phyloP scores from a whole-genome alignment of 306 rosid species.

The Prunus padus region DNA sequence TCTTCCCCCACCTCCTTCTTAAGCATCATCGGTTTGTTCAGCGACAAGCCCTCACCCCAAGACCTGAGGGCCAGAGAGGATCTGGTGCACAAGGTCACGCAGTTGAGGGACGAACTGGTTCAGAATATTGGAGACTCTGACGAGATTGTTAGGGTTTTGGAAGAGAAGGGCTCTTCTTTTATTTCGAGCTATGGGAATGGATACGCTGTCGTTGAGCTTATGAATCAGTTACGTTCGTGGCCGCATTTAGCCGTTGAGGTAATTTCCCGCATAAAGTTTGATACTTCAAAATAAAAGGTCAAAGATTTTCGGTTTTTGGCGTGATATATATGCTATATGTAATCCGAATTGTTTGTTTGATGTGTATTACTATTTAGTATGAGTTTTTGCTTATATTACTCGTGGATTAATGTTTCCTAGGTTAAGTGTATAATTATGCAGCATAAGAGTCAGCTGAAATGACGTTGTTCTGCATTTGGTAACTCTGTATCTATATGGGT shows the following conservation, averaged over 20 bases:
- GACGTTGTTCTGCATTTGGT: neutral
- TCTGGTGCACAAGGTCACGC: conserved; percentile 17
- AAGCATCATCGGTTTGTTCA: conserved; percentile 31
- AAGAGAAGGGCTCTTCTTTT: conserved; percentile 33
- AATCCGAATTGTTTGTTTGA: conserved; percentile 9
- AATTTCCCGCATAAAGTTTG: neutral
- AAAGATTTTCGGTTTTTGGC: neutral
- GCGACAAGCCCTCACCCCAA: neutral
- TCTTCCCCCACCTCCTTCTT: neutral
- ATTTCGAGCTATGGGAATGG: conserved; percentile 20
- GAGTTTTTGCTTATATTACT: neutral
- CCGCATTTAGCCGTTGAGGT: conserved; percentile 62
- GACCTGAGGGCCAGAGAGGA: neutral
- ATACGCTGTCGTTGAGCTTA: conserved; percentile 36
- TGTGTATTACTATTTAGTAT: neutral
- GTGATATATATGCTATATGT: neutral
- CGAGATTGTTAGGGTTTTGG: conserved; percentile 31
- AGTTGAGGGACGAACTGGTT: conserved; percentile 38
- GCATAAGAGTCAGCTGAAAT: neutral
- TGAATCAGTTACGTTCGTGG: conserved; percentile 45
- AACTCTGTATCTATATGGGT: neutral
- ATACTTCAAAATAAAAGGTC: neutral
- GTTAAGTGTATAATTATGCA: neutral
- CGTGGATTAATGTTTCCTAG: conserved; percentile 2
- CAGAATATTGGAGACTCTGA: conserved; percentile 24